A percentile compares a stretch with the other conserved stretches of the same genome.
Conservation (phyloP, 2,329 filamentous ascomycete genomes). For the Metarhizium sp. region DNA sequence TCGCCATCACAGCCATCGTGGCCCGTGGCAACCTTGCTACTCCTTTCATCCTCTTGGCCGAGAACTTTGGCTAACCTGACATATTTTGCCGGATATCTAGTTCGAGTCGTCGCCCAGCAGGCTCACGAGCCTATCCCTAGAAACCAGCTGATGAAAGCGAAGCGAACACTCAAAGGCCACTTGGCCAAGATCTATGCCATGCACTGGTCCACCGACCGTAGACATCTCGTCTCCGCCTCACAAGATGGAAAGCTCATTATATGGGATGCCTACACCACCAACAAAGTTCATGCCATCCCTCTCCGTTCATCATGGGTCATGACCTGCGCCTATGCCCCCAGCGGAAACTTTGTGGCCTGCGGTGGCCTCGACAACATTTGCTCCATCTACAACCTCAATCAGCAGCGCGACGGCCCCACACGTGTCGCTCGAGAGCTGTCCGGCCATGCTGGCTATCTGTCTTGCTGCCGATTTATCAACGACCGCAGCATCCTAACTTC, state of each 20-base stretch:
- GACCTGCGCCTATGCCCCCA: constrained; percentile 98
- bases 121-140: constrained; percentile 86
- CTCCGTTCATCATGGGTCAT: constrained; percentile 98
- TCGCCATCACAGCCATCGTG: not conserved
- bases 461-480: constrained; percentile 98
- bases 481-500: constrained; percentile 96
- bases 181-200: constrained; percentile 99
- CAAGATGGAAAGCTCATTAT: constrained; percentile 99
- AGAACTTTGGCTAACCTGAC: constrained; percentile 14
- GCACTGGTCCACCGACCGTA: constrained; percentile 98
- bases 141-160: constrained; percentile 91
- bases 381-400: constrained; percentile 98
- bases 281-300: constrained; percentile 98
- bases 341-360: constrained; percentile 96
- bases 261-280: constrained; percentile 99
- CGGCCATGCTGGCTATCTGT: constrained; percentile 93
- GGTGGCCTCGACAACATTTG: constrained; percentile 99
- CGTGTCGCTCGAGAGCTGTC: constrained; percentile 92
- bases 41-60: not conserved
- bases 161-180: constrained; percentile 94
- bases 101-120: constrained; percentile 85
- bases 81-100: constrained; percentile 34
- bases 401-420: constrained; percentile 88
- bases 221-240: constrained; percentile 94
- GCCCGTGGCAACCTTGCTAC: not conserved